phyloP scores from a whole-genome alignment of 2,329 filamentous ascomycete species.

The Cadophora sp. region DNA sequence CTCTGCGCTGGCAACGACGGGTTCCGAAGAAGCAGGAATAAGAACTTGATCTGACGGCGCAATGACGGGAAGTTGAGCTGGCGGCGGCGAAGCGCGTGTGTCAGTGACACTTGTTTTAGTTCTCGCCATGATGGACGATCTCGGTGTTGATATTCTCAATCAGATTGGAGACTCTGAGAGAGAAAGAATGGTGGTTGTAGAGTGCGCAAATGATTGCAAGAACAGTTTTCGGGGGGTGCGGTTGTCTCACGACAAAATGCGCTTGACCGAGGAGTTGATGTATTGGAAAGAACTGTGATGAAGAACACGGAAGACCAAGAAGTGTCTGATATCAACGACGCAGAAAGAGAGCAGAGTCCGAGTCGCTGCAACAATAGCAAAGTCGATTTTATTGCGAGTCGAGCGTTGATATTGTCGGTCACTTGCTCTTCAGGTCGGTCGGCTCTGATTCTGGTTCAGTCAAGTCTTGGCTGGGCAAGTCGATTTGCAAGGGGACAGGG shows the following conservation, averaged over 20 bases:
- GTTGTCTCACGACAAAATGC: constrained; percentile 22
- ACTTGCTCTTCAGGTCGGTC: constrained; percentile 1
- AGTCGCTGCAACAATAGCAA: constrained; percentile 17
- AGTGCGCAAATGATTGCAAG: constrained; percentile 24
- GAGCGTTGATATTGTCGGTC: constrained; percentile 21
- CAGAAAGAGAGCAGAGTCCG: constrained; percentile 3
- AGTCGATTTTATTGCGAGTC: neutral
- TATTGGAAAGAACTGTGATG: neutral
- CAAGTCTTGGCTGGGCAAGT: neutral
- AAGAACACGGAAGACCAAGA: neutral
- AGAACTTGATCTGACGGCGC: constrained; percentile 19
- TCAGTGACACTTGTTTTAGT: constrained; percentile 14
- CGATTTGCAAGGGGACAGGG: neutral
- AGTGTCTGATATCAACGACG: neutral
- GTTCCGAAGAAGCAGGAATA: constrained; percentile 21
- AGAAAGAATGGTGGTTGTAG: constrained; percentile 21
- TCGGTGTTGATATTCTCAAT: constrained; percentile 13
- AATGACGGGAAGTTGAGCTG: constrained; percentile 17
- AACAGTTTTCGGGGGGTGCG: constrained; percentile 25
- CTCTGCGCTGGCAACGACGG: constrained; percentile 18
- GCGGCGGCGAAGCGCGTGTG: constrained; percentile 9
- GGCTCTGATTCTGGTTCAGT: neutral
- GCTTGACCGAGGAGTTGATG: constrained; percentile 10
- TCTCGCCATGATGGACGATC: constrained; percentile 21
- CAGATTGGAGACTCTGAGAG: constrained; percentile 14